These are phyloP conservation scores for Blattamonas nauphoetae DNA, from an alignment of 78 protist genomes.

Conservation along the genomic window DNA sequence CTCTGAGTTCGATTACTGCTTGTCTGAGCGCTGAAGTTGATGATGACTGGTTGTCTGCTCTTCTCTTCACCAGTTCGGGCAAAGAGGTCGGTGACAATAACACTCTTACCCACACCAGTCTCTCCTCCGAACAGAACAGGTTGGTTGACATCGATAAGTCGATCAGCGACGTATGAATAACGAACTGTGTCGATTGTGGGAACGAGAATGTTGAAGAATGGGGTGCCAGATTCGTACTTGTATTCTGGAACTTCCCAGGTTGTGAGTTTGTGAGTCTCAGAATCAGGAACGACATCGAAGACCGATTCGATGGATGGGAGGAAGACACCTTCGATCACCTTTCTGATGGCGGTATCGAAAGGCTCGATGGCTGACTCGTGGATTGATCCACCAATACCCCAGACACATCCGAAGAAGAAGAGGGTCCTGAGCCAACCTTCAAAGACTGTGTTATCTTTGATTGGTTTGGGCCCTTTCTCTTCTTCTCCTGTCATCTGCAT, in stretches of 20 bases:
- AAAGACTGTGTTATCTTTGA: neutral
- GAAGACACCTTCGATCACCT: neutral
- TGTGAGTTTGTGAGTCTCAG: neutral
- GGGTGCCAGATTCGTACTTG: neutral
- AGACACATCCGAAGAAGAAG: constrained; percentile 39
- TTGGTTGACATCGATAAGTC: neutral
- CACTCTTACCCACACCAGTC: constrained; percentile 33
- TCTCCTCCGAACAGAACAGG: constrained; percentile 16
- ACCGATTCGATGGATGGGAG: neutral
- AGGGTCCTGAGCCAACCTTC: neutral
- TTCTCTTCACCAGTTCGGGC: neutral
- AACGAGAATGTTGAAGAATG: constrained; percentile 28
- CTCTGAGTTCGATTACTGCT: neutral
- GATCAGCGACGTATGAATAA: neutral
- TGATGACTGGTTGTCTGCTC: neutral
- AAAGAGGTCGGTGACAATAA: neutral
- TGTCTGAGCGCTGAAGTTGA: constrained; percentile 13
- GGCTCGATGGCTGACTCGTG: neutral
- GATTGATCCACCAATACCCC: constrained; percentile 59
- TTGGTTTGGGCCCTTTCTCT: neutral
- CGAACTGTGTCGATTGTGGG: constrained; percentile 36
- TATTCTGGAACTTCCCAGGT: constrained; percentile 6
- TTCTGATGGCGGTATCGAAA: constrained; percentile 35
- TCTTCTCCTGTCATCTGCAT: neutral
- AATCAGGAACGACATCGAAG: neutral